Evolutionary conservation across 768 basidiomycete genomes (phyloP).

Genomic region (Leccinum obscurum): DNA sequence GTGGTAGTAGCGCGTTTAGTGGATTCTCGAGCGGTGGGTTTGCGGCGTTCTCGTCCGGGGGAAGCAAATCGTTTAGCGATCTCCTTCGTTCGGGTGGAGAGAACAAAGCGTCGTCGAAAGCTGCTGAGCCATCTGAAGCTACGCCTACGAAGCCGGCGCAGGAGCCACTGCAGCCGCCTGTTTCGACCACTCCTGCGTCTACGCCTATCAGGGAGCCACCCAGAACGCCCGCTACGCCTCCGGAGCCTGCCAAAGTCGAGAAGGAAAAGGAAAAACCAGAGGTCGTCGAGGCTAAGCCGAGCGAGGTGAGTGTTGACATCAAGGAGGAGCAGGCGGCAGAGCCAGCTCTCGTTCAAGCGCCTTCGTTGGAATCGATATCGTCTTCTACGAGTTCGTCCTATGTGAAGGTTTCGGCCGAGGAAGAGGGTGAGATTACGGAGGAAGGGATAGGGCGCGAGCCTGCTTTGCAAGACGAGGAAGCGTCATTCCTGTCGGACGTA

Average conservation of each 20-base stretch:
- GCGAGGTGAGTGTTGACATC: neutral
- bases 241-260: neutral
- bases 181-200: slow-evolving; percentile 15
- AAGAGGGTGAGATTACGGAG: slow-evolving; percentile 25
- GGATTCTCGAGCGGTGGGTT: slow-evolving; percentile 45
- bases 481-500: slow-evolving; percentile 27
- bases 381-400: slow-evolving; percentile 48
- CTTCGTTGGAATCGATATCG: slow-evolving; percentile 37
- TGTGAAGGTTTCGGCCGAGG: slow-evolving; percentile 41
- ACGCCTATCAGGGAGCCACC: slow-evolving; percentile 17
- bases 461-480: slow-evolving; percentile 36
- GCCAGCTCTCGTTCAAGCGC: slow-evolving; percentile 6
- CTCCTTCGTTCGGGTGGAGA: slow-evolving; percentile 47
- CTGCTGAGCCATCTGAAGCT: slow-evolving; percentile 16
- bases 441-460: slow-evolving; percentile 25
- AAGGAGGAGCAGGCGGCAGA: slow-evolving; percentile 14
- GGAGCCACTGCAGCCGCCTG: neutral
- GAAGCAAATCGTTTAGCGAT: slow-evolving; percentile 60
- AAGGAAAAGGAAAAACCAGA: neutral
- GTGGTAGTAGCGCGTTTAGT: slow-evolving; percentile 23
- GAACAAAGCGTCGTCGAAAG: slow-evolving; percentile 22
- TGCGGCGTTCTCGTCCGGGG: slow-evolving; percentile 47
- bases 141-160: slow-evolving; percentile 10
- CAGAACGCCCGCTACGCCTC: neutral
- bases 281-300: slow-evolving; percentile 1